Percentiles rank a stretch among this genome's conserved stretches.
Evolutionary conservation across 768 basidiomycete species (phyloP).

Genomic region (Phanerochaete sordida): DNA sequence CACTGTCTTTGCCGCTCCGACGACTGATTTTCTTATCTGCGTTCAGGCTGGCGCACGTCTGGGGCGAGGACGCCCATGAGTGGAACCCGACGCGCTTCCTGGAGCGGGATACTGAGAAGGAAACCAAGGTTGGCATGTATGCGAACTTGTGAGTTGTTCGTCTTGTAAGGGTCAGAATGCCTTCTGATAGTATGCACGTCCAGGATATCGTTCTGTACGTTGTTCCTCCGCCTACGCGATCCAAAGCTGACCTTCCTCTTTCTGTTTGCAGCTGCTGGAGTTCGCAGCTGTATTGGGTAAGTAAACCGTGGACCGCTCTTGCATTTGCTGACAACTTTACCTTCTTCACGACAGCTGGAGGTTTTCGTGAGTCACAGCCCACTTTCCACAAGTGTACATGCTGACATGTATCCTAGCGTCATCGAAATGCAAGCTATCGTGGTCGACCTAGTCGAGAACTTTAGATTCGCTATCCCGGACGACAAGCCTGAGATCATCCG

Average conservation of each 20-base stretch:
- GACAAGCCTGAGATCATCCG: constrained; percentile 29
- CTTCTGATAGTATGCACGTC: too few relatives aligned
- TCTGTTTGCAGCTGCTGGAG: constrained; percentile 1
- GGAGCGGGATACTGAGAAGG: constrained; percentile 8
- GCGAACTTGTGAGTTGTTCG: constrained; percentile 8
- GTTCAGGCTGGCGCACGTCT: constrained; percentile 22
- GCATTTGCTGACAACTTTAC: too few relatives aligned
- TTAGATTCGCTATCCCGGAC: constrained; percentile 29
- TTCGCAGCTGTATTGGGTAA: not conserved
- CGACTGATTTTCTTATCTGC: not conserved
- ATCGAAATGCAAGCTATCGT: constrained; percentile 33
- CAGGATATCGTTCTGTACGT: constrained; percentile 9
- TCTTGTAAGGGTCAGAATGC: too few relatives aligned
- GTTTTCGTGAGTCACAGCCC: not conserved
- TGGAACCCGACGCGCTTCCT: constrained; percentile 28
- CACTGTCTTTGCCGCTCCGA: not conserved
- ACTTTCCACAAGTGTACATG: too few relatives aligned
- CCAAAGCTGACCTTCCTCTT: not conserved
- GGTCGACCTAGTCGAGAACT: constrained; percentile 33
- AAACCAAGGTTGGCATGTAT: constrained; percentile 6
- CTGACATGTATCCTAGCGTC: not conserved
- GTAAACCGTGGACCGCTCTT: not conserved
- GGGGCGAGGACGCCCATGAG: constrained; percentile 29
- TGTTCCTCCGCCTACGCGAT: too few relatives aligned
- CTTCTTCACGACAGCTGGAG: not conserved